Evolutionary conservation across 2,329 filamentous ascomycete genomes (phyloP).

Genomic region (Leptographium lundbergii): DNA sequence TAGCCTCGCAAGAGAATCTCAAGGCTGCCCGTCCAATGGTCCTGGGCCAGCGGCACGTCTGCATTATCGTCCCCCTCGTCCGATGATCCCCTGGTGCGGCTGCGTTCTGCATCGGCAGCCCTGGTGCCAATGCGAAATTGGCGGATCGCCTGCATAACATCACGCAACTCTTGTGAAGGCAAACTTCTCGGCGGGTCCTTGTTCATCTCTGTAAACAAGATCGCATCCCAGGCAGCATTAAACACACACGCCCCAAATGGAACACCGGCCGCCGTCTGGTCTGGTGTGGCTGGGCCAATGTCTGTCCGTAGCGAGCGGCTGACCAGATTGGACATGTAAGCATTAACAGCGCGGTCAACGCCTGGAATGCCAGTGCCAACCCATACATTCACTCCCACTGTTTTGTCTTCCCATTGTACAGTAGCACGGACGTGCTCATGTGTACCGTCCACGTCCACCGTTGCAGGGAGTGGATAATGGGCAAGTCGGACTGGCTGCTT

Average conservation of each 20-base stretch:
- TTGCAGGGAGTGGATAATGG: conserved; percentile 6
- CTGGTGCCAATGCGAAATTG: conserved; percentile 23
- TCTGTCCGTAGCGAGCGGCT: conserved; percentile 19
- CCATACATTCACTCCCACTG: conserved; percentile 21
- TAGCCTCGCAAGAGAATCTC: conserved; percentile 17
- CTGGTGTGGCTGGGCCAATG: conserved; percentile 33
- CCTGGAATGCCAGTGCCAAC: conserved; percentile 25
- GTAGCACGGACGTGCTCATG: conserved; percentile 14
- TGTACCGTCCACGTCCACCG: not conserved
- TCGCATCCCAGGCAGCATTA: conserved; percentile 38
- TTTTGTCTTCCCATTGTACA: conserved; percentile 16
- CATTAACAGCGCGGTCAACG: conserved; percentile 26
- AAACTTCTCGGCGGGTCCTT: conserved; percentile 7
- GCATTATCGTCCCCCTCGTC: not conserved
- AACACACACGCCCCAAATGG: conserved; percentile 33
- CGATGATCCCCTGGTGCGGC: not conserved
- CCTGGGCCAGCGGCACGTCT: conserved; percentile 14
- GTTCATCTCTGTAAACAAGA: conserved; percentile 21
- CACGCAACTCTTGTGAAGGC: conserved; percentile 17
- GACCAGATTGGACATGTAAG: conserved; percentile 34
- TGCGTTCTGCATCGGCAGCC: conserved; percentile 14
- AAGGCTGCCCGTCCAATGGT: conserved; percentile 25
- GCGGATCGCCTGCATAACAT: conserved; percentile 30
- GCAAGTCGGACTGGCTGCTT: not conserved
- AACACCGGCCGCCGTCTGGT: conserved; percentile 36